Conservation (phyloP, 108 stramenopile genomes). For the Nitzschia sp. region DNA sequence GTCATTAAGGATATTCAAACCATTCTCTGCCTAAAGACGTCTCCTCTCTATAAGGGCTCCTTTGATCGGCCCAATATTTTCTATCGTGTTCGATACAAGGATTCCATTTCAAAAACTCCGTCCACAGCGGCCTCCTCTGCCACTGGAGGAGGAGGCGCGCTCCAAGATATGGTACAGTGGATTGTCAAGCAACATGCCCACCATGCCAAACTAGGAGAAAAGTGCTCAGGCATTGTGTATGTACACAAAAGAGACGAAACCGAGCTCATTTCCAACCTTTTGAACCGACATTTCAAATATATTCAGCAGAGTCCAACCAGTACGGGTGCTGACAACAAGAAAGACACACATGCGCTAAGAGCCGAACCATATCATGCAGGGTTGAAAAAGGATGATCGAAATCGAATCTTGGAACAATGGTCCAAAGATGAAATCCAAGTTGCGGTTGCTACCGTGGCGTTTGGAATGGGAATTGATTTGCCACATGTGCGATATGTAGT, state of each 20-base stretch:
- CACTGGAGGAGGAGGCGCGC: constrained; percentile 46
- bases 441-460: constrained; percentile 79
- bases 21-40: constrained; percentile 47
- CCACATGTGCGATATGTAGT: constrained; percentile 85
- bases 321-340: neutral
- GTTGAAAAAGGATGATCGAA: constrained; percentile 61
- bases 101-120: constrained; percentile 2
- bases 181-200: constrained; percentile 59
- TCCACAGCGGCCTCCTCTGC: too few species aligned
- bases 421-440: constrained; percentile 52
- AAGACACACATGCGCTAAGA: constrained; percentile 14
- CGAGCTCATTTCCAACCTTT: constrained; percentile 43
- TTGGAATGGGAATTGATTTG: constrained; percentile 92
- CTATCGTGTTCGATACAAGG: constrained; percentile 79
- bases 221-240: constrained; percentile 90
- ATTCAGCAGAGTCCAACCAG: neutral
- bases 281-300: constrained; percentile 15
- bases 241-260: constrained; percentile 89
- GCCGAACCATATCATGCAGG: constrained; percentile 65
- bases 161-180: constrained; percentile 50
- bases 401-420: constrained; percentile 58
- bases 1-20: constrained; percentile 80
- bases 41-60: constrained; percentile 53
- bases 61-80: constrained; percentile 94
- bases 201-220: constrained; percentile 1